Evolutionary conservation across 208 protist species (phyloP).

Genomic region (Leishmania lainsoni): DNA sequence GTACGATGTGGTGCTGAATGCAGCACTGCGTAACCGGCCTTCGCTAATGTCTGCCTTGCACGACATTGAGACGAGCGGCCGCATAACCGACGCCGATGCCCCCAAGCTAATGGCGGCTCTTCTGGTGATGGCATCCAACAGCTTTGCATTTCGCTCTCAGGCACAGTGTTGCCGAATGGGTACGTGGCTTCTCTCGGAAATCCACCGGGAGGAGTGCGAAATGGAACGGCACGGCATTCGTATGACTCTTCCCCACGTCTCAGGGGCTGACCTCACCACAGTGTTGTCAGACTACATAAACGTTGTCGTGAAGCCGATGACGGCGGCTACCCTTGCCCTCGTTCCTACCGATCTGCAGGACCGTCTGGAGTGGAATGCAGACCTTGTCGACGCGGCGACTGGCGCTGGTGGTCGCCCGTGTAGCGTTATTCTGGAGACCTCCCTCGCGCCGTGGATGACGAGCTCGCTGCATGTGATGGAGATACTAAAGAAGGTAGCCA

Average conservation of each 20-base stretch:
- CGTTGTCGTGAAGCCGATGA: slow-evolving; percentile 48
- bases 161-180: slow-evolving; percentile 52
- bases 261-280: slow-evolving; percentile 9
- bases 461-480: slow-evolving; percentile 64
- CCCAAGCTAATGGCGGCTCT: slow-evolving; percentile 55
- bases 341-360: slow-evolving; percentile 78
- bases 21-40: slow-evolving; percentile 32
- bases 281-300: slow-evolving; percentile 56
- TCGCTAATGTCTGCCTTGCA: slow-evolving; percentile 48
- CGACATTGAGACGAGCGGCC: slow-evolving; percentile 31
- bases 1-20: slow-evolving; percentile 53
- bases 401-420: background rate
- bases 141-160: slow-evolving; percentile 64
- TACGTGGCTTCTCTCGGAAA: slow-evolving; percentile 45
- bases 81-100: slow-evolving; percentile 47
- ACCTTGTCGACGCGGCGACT: slow-evolving; percentile 21
- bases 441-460: slow-evolving; percentile 17
- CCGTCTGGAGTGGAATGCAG: slow-evolving; percentile 63
- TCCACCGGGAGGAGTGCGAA: slow-evolving; percentile 56
- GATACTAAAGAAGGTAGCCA: slow-evolving; percentile 68
- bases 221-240: slow-evolving; percentile 48
- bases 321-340: slow-evolving; percentile 45
- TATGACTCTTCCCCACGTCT: slow-evolving; percentile 28
- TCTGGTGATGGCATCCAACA: slow-evolving; percentile 54
- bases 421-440: slow-evolving; percentile 8